Conservation (phyloP, 2,329 filamentous ascomycete genomes). For the Colletotrichum costaricense region DNA sequence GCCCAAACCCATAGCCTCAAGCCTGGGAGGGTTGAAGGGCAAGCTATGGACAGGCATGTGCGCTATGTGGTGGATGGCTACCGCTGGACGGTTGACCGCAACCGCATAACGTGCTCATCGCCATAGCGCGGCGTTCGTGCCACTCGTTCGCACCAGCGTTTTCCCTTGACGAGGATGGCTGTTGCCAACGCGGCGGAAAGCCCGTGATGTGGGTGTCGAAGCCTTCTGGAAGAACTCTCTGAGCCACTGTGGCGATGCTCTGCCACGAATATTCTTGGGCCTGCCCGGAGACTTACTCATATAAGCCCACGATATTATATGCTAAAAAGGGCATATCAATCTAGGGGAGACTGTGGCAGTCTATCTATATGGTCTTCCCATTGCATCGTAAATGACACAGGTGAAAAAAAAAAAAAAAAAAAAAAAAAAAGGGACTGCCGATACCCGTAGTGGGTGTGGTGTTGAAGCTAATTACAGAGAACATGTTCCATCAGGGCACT, state of each 20-base stretch:
- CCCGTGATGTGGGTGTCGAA: constrained; percentile 7
- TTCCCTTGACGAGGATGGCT: background rate
- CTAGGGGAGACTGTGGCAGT: background rate
- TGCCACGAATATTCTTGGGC: background rate
- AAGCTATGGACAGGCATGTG: too few relatives aligned
- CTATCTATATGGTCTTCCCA: background rate
- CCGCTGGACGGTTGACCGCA: too few relatives aligned
- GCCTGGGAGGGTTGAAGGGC: too few relatives aligned
- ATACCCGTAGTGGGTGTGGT: background rate
- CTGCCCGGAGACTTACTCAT: background rate
- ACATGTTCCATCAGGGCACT: background rate
- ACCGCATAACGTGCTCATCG: background rate
- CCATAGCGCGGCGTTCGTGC: constrained; percentile 10
- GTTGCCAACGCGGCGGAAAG: background rate
- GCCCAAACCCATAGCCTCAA: too few relatives aligned
- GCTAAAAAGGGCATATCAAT: background rate
- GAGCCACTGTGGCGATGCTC: background rate
- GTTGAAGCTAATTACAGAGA: too few relatives aligned
- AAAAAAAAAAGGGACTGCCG: background rate
- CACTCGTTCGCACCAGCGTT: background rate
- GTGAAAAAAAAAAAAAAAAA: background rate
- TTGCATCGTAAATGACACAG: background rate
- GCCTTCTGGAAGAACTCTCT: constrained; percentile 20
- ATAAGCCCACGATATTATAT: background rate
- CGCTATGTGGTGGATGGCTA: too few relatives aligned